A percentile compares a stretch with the other conserved stretches of the same genome.
phyloP scores from a whole-genome alignment of 2,329 filamentous ascomycete genomes.

The Exophiala oligosperma region DNA sequence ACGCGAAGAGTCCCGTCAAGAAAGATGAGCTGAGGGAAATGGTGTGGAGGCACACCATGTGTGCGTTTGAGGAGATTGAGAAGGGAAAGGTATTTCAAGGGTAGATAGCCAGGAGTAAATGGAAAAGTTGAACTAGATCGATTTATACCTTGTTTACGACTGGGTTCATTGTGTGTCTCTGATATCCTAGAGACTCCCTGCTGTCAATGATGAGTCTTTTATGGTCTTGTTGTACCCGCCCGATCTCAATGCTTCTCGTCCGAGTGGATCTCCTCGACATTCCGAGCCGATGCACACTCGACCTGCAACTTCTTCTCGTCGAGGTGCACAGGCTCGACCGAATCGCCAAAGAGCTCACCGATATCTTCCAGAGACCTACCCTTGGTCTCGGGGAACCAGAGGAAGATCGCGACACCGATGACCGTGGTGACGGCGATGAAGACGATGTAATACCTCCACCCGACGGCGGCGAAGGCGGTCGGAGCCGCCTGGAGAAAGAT shows the following conservation, averaged over 20 bases:
- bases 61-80: slow-evolving; percentile 29
- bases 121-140: too few relatives aligned
- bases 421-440: slow-evolving; percentile 40
- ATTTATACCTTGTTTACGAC: too few relatives aligned
- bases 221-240: too few relatives aligned
- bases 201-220: too few relatives aligned
- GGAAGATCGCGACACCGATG: slow-evolving; percentile 67
- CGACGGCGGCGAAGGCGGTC: slow-evolving; percentile 34
- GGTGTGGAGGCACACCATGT: slow-evolving; percentile 30
- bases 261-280: neutral
- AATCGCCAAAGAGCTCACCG: slow-evolving; percentile 59
- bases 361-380: slow-evolving; percentile 70
- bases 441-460: slow-evolving; percentile 36
- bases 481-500: slow-evolving; percentile 17
- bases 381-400: slow-evolving; percentile 72
- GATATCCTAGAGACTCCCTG: too few relatives aligned
- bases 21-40: slow-evolving; percentile 26
- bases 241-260: neutral
- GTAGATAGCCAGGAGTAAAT: neutral
- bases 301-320: slow-evolving; percentile 2
- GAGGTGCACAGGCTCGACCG: slow-evolving; percentile 2
- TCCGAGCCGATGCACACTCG: neutral
- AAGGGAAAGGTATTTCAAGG: slow-evolving; percentile 24
- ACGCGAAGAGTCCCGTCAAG: slow-evolving; percentile 20
- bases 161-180: too few relatives aligned